Conservation (phyloP, 768 basidiomycete species). For the Suillus sp. region DNA sequence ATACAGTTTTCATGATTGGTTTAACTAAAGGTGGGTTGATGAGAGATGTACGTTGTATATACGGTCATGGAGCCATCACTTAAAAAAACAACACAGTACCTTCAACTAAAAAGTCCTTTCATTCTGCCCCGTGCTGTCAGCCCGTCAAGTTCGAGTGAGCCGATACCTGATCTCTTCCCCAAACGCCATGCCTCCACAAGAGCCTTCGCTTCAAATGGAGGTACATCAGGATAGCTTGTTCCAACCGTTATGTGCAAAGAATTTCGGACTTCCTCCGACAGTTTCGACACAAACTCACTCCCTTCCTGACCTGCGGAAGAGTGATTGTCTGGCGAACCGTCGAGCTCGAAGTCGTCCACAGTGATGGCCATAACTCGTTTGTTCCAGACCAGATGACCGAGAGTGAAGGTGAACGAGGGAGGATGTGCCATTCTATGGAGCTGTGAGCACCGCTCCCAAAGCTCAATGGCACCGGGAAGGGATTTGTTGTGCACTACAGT, state of each 20-base stretch:
- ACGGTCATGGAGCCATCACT: background rate
- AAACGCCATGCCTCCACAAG: conserved; percentile 60
- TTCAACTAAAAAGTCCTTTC: conserved; percentile 22
- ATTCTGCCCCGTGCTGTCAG: conserved; percentile 34
- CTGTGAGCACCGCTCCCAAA: conserved; percentile 45
- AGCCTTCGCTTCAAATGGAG: conserved; percentile 67
- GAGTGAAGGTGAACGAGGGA: conserved; percentile 60
- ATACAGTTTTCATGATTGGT: background rate
- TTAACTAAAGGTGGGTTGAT: background rate
- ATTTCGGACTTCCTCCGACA: conserved; percentile 49
- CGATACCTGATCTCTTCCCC: conserved; percentile 34
- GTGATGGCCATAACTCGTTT: conserved; percentile 78
- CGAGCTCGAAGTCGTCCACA: conserved; percentile 57
- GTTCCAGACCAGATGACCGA: conserved; percentile 43
- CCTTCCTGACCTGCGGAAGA: conserved; percentile 39
- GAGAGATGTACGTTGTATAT: background rate
- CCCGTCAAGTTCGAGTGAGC: conserved; percentile 32
- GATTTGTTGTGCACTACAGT: conserved; percentile 59
- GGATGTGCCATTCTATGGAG: conserved; percentile 31
- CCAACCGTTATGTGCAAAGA: conserved; percentile 89
- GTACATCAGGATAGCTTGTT: conserved; percentile 52
- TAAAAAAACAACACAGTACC: background rate
- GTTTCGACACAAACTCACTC: conserved; percentile 45
- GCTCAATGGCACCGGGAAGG: conserved; percentile 33
- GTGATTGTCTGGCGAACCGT: conserved; percentile 25